These are phyloP conservation scores for Aspergillus texensis DNA, from an alignment of 2,329 filamentous ascomycete species.

Conservation along the genomic window DNA sequence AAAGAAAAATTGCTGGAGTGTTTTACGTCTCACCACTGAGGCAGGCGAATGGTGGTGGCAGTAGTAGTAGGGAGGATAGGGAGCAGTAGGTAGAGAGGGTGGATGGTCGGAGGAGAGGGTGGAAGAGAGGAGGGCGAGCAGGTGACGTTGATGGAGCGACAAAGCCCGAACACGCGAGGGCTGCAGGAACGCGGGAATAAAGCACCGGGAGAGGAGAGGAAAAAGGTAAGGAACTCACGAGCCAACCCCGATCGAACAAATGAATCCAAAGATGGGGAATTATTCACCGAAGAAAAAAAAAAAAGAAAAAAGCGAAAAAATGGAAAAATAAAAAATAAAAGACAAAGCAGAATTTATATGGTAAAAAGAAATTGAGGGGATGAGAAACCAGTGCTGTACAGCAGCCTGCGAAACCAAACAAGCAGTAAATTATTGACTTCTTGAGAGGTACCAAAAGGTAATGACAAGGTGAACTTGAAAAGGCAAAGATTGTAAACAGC, in stretches of 20 bases:
- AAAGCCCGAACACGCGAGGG: slow-evolving; percentile 34
- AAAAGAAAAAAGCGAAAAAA: background rate
- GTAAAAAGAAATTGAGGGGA: background rate
- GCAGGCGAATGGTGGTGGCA: slow-evolving; percentile 20
- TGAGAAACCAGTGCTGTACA: background rate
- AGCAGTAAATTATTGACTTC: slow-evolving; percentile 2
- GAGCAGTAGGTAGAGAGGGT: slow-evolving; percentile 11
- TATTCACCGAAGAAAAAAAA: background rate
- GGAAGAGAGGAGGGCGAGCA: slow-evolving; percentile 27
- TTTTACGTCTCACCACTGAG: slow-evolving; percentile 20
- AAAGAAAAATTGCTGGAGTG: slow-evolving; percentile 16
- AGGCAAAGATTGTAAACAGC: slow-evolving; percentile 11
- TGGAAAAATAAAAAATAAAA: background rate
- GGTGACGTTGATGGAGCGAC: slow-evolving; percentile 38
- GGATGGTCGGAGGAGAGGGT: slow-evolving; percentile 16
- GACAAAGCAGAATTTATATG: background rate
- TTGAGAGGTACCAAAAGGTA: slow-evolving; percentile 10
- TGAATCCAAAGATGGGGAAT: background rate
- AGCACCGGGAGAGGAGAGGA: slow-evolving; percentile 24
- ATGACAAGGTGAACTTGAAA: background rate
- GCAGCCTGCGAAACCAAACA: slow-evolving; percentile 5
- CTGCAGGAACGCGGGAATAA: slow-evolving; percentile 34
- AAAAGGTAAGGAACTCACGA: slow-evolving; percentile 22
- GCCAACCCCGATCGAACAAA: slow-evolving; percentile 17
- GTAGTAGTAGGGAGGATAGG: slow-evolving; percentile 19